Conservation (phyloP, 2,329 filamentous ascomycete genomes). For the Coleophoma crateriformis region DNA sequence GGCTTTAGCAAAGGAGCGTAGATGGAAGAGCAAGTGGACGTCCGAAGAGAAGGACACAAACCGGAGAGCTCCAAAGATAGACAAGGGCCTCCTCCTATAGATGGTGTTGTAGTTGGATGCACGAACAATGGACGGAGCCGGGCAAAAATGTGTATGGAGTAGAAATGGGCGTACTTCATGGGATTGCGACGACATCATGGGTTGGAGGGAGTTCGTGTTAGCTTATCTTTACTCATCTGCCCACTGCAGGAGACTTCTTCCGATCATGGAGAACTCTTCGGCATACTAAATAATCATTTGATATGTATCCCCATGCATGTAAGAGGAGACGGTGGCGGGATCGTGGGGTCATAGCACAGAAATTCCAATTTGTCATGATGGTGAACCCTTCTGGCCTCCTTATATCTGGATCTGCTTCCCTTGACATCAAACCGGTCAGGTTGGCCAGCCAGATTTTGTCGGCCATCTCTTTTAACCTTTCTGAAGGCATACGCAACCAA, state of each 20-base stretch:
- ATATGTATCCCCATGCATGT: no score
- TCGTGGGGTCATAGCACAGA: no score
- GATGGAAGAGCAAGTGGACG: constrained; percentile 73
- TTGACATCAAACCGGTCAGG: no score
- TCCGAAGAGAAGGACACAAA: constrained; percentile 55
- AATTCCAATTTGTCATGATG: no score
- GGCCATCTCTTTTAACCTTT: no score
- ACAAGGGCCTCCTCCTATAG: constrained; percentile 59
- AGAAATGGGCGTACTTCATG: neutral
- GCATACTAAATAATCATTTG: no score
- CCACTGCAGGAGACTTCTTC: neutral
- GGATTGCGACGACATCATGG: neutral
- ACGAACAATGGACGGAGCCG: neutral
- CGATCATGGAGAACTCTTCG: no score
- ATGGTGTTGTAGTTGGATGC: neutral
- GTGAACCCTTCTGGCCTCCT: no score
- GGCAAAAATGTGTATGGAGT: neutral
- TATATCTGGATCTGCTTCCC: no score
- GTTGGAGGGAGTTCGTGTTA: neutral
- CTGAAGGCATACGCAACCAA: no score
- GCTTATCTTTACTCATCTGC: neutral
- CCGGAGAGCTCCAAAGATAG: constrained; percentile 49
- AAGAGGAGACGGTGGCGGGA: no score
- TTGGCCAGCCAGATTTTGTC: no score
- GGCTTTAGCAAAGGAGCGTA: constrained; percentile 56